Evolutionary conservation across 1,284 basidiomycete species (phyloP).

Genomic region (Puccinia horiana): DNA sequence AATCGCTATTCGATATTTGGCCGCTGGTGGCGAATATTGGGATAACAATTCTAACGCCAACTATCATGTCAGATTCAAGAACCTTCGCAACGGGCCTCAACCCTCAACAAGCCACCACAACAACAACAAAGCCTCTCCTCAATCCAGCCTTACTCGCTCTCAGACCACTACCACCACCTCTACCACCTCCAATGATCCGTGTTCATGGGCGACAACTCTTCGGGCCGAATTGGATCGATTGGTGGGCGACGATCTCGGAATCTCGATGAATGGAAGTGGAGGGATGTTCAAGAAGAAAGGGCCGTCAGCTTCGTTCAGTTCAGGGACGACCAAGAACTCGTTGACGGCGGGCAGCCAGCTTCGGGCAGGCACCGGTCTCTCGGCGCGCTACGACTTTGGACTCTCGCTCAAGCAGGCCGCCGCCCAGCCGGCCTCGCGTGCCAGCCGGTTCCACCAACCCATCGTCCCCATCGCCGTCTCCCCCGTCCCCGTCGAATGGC

Average conservation of each 20-base stretch:
- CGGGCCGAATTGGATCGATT: constrained; percentile 62
- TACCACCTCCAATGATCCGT: background rate
- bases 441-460: background rate
- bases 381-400: constrained; percentile 63
- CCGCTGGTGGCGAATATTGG: constrained; percentile 62
- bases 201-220: constrained; percentile 58
- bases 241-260: constrained; percentile 58
- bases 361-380: constrained; percentile 56
- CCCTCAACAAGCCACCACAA: background rate
- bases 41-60: constrained; percentile 62
- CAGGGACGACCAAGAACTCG: background rate
- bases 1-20: constrained; percentile 68
- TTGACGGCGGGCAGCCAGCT: constrained; percentile 52
- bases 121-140: background rate
- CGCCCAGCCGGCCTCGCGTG: no score
- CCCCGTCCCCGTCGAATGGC: background rate
- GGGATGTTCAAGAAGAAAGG: background rate
- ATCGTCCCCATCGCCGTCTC: background rate
- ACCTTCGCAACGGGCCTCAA: background rate
- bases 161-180: background rate
- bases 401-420: constrained; percentile 61
- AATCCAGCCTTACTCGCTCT: background rate
- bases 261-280: background rate
- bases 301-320: background rate
- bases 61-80: constrained; percentile 61